These are phyloP conservation scores for Arabis alpina DNA, from an alignment of 345 rosid genomes.

Conservation along the genomic window DNA sequence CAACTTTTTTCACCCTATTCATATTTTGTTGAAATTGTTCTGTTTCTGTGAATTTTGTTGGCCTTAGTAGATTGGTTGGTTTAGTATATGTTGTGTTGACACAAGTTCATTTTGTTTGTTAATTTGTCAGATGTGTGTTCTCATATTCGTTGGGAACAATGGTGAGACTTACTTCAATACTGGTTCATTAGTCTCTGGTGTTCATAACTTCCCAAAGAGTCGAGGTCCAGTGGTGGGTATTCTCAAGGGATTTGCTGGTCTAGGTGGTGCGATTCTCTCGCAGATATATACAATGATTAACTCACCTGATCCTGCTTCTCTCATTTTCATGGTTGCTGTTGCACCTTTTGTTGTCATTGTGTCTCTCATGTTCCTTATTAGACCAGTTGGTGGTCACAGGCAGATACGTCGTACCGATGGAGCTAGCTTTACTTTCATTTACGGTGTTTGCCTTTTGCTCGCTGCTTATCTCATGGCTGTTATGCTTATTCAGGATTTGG, in stretches of 20 bases:
- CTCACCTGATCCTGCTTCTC: constrained; percentile 78
- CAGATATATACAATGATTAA: constrained; percentile 80
- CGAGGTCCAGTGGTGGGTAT: constrained; percentile 98
- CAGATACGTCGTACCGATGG: constrained; percentile 76
- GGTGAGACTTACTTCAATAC: constrained; percentile 99
- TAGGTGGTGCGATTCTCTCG: constrained; percentile 94
- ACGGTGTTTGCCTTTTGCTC: constrained; percentile 77
- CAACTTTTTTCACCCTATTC: background rate
- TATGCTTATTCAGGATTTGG: constrained; percentile 86
- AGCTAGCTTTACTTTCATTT: constrained; percentile 65
- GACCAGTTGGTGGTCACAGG: constrained; percentile 96
- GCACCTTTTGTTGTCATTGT: constrained; percentile 81
- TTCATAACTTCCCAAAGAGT: constrained; percentile 95
- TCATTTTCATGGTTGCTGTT: constrained; percentile 96
- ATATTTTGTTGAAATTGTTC: constrained; percentile 4
- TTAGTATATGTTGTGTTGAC: constrained; percentile 8
- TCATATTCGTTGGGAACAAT: constrained; percentile 88
- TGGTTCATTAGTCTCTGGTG: constrained; percentile 88
- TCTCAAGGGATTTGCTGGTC: constrained; percentile 95
- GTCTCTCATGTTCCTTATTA: constrained; percentile 77
- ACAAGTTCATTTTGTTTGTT: background rate
- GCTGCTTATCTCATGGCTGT: constrained; percentile 91
- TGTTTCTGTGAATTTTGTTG: constrained; percentile 1
- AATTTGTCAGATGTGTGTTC: constrained; percentile 79
- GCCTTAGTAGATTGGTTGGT: constrained; percentile 3